These are phyloP conservation scores for Nothophaeocryptopus gaeumannii DNA, from an alignment of 2,329 filamentous ascomycete species.

Conservation along the genomic window DNA sequence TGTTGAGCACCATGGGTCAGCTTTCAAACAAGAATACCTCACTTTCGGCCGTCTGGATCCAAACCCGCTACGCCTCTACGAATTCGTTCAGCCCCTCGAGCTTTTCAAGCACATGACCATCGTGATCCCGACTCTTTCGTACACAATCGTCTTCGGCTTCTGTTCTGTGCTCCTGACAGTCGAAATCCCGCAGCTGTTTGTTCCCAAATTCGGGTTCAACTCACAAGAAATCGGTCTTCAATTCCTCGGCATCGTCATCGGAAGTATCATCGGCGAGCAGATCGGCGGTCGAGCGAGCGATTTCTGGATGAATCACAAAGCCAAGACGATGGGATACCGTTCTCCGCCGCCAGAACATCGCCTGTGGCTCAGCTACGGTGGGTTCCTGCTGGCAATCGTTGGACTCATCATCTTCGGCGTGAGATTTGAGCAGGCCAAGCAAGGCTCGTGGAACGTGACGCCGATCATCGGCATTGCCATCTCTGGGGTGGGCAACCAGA, in stretches of 20 bases:
- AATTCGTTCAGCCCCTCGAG: conserved; percentile 54
- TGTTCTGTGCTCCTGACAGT: conserved; percentile 54
- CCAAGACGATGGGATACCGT: conserved; percentile 33
- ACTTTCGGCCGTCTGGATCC: conserved; percentile 52
- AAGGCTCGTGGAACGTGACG: conserved; percentile 54
- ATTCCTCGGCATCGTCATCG: conserved; percentile 56
- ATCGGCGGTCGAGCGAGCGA: conserved; percentile 55
- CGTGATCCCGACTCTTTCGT: conserved; percentile 51
- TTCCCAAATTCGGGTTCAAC: conserved; percentile 55
- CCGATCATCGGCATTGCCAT: conserved; percentile 50
- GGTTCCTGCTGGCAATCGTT: conserved; percentile 50
- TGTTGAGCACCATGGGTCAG: conserved; percentile 35
- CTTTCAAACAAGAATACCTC: conserved; percentile 48
- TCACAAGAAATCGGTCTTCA: conserved; percentile 58
- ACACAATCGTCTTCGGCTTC: conserved; percentile 59
- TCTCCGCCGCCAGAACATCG: conserved; percentile 50
- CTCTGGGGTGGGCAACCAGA: conserved; percentile 56
- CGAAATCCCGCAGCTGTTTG: conserved; percentile 59
- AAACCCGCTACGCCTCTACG: conserved; percentile 46
- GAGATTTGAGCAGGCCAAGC: conserved; percentile 45
- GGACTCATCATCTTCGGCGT: conserved; percentile 57
- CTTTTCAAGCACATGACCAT: conserved; percentile 49
- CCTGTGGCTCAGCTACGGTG: conserved; percentile 57
- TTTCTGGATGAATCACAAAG: conserved; percentile 49
- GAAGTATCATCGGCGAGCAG: conserved; percentile 58